Evolutionary conservation across 495 filamentous ascomycete genomes (phyloP).

Genomic region (Lophiotrema nucula): DNA sequence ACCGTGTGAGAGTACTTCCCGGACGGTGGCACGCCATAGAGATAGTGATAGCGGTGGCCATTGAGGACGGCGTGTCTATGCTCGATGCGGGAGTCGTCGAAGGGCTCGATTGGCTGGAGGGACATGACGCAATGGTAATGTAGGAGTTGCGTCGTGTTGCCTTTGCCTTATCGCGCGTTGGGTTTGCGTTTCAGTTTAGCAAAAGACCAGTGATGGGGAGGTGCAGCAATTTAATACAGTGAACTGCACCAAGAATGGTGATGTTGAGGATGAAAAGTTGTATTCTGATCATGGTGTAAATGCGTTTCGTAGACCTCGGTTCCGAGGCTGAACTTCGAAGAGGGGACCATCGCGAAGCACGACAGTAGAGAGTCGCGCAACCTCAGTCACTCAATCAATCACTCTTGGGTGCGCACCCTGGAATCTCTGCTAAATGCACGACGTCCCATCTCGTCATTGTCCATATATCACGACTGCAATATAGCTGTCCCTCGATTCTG

Average conservation of each 20-base stretch:
- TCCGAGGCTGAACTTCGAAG: no score
- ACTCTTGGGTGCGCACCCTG: no score
- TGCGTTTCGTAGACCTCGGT: no score
- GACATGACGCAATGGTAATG: constrained; percentile 47
- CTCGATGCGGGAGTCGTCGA: constrained; percentile 59
- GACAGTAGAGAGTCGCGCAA: no score
- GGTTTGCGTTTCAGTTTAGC: no score
- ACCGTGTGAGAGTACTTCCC: constrained; percentile 58
- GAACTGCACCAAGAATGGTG: no score
- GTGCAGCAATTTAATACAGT: constrained; percentile 35
- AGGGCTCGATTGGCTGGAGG: constrained; percentile 60
- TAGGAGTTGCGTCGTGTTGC: no score
- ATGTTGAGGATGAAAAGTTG: no score
- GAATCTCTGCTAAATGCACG: constrained; percentile 1
- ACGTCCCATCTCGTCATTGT: background rate
- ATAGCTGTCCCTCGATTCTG: no score
- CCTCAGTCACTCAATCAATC: no score
- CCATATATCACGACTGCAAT: background rate
- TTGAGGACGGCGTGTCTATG: constrained; percentile 61
- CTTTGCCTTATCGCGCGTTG: constrained; percentile 21
- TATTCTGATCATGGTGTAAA: no score
- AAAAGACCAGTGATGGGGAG: constrained; percentile 38
- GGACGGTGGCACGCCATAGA: constrained; percentile 59
- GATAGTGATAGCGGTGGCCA: constrained; percentile 67
- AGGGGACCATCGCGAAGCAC: no score